Evolutionary conservation across 2,329 filamentous ascomycete genomes (phyloP), one percentile per base, ranked within the genome.

Genomic region (Berkeleyomyces rouxiae): DNA sequence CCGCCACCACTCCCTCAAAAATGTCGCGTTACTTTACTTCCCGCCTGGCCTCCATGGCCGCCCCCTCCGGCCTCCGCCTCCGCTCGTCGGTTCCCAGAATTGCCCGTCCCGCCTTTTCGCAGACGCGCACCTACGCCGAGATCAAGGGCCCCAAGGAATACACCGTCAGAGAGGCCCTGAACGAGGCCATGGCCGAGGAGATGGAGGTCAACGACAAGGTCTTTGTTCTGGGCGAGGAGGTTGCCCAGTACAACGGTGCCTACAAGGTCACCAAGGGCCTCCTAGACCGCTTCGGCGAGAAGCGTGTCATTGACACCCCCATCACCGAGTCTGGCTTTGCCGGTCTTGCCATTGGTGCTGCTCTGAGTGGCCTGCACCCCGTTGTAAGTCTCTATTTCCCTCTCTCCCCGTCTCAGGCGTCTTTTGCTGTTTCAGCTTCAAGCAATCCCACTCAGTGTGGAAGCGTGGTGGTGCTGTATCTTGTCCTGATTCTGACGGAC

Each of bases 251-350:
- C 81, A 99, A 99, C 76, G 93, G 93, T 81, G 92, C 92, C 73
- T 99, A 99, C 85, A 99, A 99, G 80, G 92, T 99, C 73, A 99
- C 93, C 71, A 96, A 96, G 81, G 93, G 93, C 69, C 84, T 99
- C 67, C 77, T 97, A 71, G 93, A 99, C 78, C 88, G 92, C 71
- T 99, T 99, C 74, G 93, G 93, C 70, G 91, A 96, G 67, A 95
- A 92, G 83, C 84, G 93, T 74, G 88, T 99, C 69, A 99, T 99
- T 72, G 93, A 99, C 77, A 96, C 88, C 67, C 93, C 93, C 72
- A 99, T 99, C 77, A 99, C 93, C 66, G 93, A 99, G 78, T 91
- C 87, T 70, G 93, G 93, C 70, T 99, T 99, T 80, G 81, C 80
- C 72, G 93, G 93, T 81, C 82, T 99, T 66, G 92, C 92, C 61